Conservation (phyloP, 306 rosid genomes). For the Dryas octopetala region DNA sequence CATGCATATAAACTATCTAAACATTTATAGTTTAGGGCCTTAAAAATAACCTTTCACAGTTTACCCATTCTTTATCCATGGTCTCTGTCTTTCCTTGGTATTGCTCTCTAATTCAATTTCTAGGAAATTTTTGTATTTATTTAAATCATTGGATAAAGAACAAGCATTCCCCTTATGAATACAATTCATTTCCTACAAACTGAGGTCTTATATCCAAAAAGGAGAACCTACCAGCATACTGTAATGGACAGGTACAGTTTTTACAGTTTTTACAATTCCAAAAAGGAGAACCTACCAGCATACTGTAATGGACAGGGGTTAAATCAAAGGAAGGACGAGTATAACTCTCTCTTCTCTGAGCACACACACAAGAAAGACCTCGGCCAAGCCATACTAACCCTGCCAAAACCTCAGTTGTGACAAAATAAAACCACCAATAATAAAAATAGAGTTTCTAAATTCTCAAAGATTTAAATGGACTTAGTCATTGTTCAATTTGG, state of each 20-base stretch:
- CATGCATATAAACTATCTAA: too few species aligned
- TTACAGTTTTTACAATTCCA: too few species aligned
- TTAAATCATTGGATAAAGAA: background rate
- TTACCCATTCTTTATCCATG: too few species aligned
- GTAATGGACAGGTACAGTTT: too few species aligned
- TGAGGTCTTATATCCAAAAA: too few species aligned
- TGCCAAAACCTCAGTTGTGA: slow-evolving; percentile 95
- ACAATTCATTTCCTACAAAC: background rate
- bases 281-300: background rate
- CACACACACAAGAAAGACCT: slow-evolving; percentile 96
- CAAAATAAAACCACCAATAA: slow-evolving; percentile 33
- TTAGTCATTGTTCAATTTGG: too few species aligned
- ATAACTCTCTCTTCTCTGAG: slow-evolving; percentile 88
- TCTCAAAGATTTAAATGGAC: background rate
- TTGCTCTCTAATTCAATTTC: too few species aligned
- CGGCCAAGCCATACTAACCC: slow-evolving; percentile 99
- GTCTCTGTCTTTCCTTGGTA: too few species aligned
- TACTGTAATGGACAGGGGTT: slow-evolving; percentile 58
- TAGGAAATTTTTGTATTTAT: background rate
- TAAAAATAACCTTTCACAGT: too few species aligned
- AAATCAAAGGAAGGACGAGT: slow-evolving; percentile 88
- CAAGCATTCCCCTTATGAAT: background rate
- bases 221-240: too few species aligned
- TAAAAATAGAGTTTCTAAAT: slow-evolving; percentile 27
- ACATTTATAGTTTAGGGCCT: too few species aligned